A percentile compares a stretch with the other conserved stretches of the same genome.
Conservation (phyloP, 2,329 filamentous ascomycete species). For the Xylaria sp. region DNA sequence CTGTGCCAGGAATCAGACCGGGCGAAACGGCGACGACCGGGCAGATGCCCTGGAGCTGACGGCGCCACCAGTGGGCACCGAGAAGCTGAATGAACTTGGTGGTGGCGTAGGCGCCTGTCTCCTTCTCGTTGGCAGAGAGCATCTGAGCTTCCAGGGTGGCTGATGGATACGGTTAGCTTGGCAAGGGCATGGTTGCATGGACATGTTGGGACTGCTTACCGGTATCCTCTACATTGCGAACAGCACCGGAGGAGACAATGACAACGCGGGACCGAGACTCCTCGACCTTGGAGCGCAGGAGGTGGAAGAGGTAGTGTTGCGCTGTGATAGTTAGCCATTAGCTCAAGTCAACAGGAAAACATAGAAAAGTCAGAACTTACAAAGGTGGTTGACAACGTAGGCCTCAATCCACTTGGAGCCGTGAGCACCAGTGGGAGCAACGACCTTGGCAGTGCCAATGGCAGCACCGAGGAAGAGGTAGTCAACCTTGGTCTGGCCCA, state of each 20-base stretch:
- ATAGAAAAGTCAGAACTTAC: slow-evolving; percentile 30
- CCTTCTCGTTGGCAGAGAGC: slow-evolving; percentile 35
- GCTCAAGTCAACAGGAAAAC: neutral
- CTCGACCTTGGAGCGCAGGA: slow-evolving; percentile 44
- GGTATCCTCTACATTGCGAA: slow-evolving; percentile 39
- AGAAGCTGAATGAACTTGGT: slow-evolving; percentile 49
- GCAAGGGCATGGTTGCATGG: neutral
- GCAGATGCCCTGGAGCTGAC: slow-evolving; percentile 41
- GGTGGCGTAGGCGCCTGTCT: slow-evolving; percentile 35
- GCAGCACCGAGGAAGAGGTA: slow-evolving; percentile 48
- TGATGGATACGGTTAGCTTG: slow-evolving; percentile 12
- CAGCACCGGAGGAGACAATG: slow-evolving; percentile 46
- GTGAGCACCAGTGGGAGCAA: slow-evolving; percentile 34
- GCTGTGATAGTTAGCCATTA: slow-evolving; percentile 33
- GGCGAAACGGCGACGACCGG: slow-evolving; percentile 49
- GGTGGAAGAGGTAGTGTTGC: slow-evolving; percentile 49
- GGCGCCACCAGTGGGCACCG: slow-evolving; percentile 51
- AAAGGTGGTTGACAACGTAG: slow-evolving; percentile 48
- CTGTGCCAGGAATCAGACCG: slow-evolving; percentile 46
- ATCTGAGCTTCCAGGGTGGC: slow-evolving; percentile 27
- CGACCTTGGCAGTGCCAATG: slow-evolving; percentile 34
- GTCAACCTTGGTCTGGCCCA: slow-evolving; percentile 41
- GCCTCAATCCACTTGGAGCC: slow-evolving; percentile 47
- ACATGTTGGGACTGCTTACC: slow-evolving; percentile 21
- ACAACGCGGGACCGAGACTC: slow-evolving; percentile 44